Evolutionary conservation across 2,329 filamentous ascomycete species (phyloP).

Genomic region (Stemphylium vesicarium): DNA sequence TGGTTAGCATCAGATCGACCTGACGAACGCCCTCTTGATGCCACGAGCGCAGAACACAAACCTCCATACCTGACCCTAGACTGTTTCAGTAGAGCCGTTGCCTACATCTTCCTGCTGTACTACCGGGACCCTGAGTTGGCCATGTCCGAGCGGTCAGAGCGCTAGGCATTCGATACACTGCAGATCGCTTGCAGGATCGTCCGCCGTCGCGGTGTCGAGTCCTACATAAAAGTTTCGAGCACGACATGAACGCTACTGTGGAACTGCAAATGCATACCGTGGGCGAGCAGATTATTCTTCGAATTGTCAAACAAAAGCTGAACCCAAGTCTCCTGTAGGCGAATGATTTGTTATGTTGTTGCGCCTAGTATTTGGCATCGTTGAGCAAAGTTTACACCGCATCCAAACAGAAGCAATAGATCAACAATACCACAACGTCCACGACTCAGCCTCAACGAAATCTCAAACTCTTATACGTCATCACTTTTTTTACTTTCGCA

Average conservation of each 20-base stretch:
- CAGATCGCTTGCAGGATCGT: slow-evolving; percentile 13
- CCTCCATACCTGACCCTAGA: slow-evolving; percentile 1
- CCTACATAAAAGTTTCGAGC: background rate
- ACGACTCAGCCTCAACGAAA: too few species aligned
- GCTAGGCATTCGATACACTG: background rate
- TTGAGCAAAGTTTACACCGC: too few species aligned
- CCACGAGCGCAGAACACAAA: background rate
- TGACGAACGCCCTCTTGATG: background rate
- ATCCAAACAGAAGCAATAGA: too few species aligned
- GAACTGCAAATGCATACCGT: background rate
- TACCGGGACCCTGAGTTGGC: background rate
- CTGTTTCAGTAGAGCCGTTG: slow-evolving; percentile 5
- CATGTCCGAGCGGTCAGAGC: slow-evolving; percentile 4
- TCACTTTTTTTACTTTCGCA: too few species aligned
- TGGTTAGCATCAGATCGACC: background rate
- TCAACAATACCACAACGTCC: too few species aligned
- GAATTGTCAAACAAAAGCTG: background rate
- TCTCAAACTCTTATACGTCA: too few species aligned
- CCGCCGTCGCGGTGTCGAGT: background rate
- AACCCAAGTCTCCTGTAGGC: background rate
- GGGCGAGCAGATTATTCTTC: background rate
- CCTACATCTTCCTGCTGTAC: background rate
- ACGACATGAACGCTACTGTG: background rate
- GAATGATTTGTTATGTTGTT: background rate
- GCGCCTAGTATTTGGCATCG: too few species aligned